Evolutionary conservation across 164 flowering plant genomes (phyloP).

Genomic region (Liriodendron chinense): DNA sequence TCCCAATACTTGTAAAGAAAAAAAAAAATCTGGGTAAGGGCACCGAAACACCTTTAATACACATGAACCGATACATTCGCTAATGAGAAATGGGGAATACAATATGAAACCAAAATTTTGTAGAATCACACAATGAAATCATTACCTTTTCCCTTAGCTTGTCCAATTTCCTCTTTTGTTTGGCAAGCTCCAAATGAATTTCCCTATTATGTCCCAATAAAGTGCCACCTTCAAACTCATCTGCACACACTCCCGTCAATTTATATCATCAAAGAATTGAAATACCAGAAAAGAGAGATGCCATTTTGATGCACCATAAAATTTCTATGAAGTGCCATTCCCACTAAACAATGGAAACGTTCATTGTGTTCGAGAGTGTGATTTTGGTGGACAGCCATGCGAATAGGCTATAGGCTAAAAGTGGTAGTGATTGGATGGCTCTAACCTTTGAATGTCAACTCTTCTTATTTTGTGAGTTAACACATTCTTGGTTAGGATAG

Average conservation of each 20-base stretch:
- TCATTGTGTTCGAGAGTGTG: too few relatives aligned
- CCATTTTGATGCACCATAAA: too few relatives aligned
- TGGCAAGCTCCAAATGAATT: conserved; percentile 42
- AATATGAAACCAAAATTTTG: background rate
- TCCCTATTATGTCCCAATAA: conserved; percentile 43
- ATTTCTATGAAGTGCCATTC: too few relatives aligned
- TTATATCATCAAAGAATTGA: background rate
- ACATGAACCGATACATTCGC: background rate
- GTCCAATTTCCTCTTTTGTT: conserved; percentile 51
- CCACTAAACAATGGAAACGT: too few relatives aligned
- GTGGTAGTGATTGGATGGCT: background rate
- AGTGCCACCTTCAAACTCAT: conserved; percentile 14
- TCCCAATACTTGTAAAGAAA: too few relatives aligned
- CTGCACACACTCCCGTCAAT: conserved; percentile 33
- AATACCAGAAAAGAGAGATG: background rate
- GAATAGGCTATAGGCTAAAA: background rate
- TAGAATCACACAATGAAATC: background rate
- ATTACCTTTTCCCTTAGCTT: conserved; percentile 59
- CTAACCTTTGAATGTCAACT: too few relatives aligned
- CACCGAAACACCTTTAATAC: too few relatives aligned
- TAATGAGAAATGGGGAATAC: background rate
- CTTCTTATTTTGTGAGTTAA: too few relatives aligned
- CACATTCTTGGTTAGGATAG: too few relatives aligned
- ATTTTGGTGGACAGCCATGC: too few relatives aligned
- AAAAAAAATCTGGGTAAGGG: too few relatives aligned